Evolutionary conservation across 352 stramenopile species (phyloP).

Genomic region (Pelagophyceae sp.): DNA sequence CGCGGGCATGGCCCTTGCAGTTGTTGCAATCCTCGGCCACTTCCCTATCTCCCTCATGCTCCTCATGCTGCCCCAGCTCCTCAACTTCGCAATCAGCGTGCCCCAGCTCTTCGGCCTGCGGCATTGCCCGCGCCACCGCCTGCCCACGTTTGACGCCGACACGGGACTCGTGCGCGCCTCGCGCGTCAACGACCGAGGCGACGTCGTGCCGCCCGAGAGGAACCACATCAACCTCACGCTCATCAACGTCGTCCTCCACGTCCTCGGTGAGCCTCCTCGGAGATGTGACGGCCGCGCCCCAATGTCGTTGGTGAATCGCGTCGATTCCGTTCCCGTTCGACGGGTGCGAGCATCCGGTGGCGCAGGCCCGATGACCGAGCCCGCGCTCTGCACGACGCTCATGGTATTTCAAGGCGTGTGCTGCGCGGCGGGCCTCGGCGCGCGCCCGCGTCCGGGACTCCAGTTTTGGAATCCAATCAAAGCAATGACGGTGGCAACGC

Average conservation of each 20-base stretch:
- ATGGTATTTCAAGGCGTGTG: slow-evolving; percentile 27
- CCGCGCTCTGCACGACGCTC: slow-evolving; percentile 27
- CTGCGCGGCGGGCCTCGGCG: slow-evolving; percentile 14
- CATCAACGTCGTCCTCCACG: slow-evolving; percentile 59
- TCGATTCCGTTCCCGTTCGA: slow-evolving; percentile 29
- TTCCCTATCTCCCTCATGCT: slow-evolving; percentile 96
- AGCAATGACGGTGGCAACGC: no score
- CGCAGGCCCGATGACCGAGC: slow-evolving; percentile 32
- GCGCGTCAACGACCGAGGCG: slow-evolving; percentile 54
- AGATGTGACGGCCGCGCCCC: slow-evolving; percentile 41
- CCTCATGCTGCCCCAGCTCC: slow-evolving; percentile 93
- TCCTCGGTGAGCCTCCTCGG: no score
- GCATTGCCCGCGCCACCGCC: slow-evolving; percentile 89
- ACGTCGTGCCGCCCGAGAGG: slow-evolving; percentile 29
- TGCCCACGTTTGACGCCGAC: slow-evolving; percentile 84
- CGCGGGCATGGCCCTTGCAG: slow-evolving; percentile 95
- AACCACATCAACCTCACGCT: slow-evolving; percentile 64
- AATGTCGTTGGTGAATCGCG: slow-evolving; percentile 43
- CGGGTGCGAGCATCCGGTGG: no score
- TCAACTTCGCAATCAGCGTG: slow-evolving; percentile 97
- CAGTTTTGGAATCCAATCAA: no score
- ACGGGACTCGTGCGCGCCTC: slow-evolving; percentile 82
- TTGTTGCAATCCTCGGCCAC: slow-evolving; percentile 75
- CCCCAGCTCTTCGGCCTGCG: slow-evolving; percentile 96
- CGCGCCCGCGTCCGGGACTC: no score